These are phyloP conservation scores for Lasiosphaeria ovina DNA, from an alignment of 495 filamentous ascomycete species.

Conservation along the genomic window DNA sequence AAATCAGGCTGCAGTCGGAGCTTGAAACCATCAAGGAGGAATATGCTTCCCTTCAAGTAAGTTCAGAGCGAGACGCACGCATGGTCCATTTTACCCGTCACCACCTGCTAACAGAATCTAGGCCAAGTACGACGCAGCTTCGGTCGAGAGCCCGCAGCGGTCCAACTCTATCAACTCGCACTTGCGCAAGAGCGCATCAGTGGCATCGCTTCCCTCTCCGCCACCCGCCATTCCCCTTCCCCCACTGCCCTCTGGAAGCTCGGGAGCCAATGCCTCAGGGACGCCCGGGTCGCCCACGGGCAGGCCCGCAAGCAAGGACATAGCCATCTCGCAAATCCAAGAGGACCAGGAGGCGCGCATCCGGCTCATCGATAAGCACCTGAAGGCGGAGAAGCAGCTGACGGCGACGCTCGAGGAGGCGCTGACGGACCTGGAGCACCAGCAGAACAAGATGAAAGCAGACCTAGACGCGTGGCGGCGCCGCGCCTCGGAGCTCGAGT, in stretches of 20 bases:
- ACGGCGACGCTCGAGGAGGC: slow-evolving; percentile 94
- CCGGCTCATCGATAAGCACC: slow-evolving; percentile 92
- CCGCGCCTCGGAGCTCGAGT: slow-evolving; percentile 73
- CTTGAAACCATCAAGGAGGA: slow-evolving; percentile 62
- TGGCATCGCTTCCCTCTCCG: slow-evolving; percentile 83
- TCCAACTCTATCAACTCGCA: slow-evolving; percentile 70
- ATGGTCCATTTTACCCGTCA: neutral
- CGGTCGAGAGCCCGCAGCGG: slow-evolving; percentile 54
- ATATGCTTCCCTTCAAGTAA: slow-evolving; percentile 65
- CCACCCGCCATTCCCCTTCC: slow-evolving; percentile 91
- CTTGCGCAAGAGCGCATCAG: slow-evolving; percentile 81
- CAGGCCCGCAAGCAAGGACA: slow-evolving; percentile 79
- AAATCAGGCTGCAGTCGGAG: slow-evolving; percentile 49
- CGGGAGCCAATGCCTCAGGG: slow-evolving; percentile 40
- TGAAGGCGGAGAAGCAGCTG: slow-evolving; percentile 93
- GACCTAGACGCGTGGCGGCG: slow-evolving; percentile 90
- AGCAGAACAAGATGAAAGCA: slow-evolving; percentile 78
- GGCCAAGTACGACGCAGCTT: slow-evolving; percentile 55
- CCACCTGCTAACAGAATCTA: slow-evolving; percentile 37
- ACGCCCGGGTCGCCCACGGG: slow-evolving; percentile 45
- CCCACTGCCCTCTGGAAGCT: slow-evolving; percentile 64
- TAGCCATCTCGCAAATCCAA: slow-evolving; percentile 65
- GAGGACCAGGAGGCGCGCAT: slow-evolving; percentile 96
- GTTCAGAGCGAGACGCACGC: slow-evolving; percentile 14
- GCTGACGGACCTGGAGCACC: slow-evolving; percentile 84